These are phyloP conservation scores for Rauvolfia tetraphylla DNA, from an alignment of 257 asterid species.

Conservation along the genomic window DNA sequence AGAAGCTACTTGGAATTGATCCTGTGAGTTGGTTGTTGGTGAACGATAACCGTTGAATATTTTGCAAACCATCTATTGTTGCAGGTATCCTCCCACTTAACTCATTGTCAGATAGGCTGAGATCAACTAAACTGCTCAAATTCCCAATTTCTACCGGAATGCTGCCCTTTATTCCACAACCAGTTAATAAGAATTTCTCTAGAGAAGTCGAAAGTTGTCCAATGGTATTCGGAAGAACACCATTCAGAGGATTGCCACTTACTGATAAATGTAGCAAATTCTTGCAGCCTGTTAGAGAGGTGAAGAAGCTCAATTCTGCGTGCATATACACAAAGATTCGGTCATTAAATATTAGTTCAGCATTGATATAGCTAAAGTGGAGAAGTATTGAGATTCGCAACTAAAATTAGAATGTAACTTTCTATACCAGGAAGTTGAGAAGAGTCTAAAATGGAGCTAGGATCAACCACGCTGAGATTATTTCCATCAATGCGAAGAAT, in stretches of 20 bases:
- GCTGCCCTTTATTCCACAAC: background rate
- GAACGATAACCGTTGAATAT: background rate
- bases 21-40: background rate
- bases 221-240: background rate
- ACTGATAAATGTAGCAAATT: background rate
- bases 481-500: background rate
- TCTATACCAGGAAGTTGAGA: background rate
- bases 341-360: background rate
- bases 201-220: background rate
- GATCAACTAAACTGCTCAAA: background rate
- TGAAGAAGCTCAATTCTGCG: background rate
- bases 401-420: background rate
- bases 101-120: background rate
- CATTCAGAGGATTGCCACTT: background rate
- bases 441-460: background rate
- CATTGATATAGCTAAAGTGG: background rate
- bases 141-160: background rate
- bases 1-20: background rate
- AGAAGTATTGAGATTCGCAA: background rate
- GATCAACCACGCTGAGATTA: background rate
- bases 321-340: background rate
- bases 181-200: background rate
- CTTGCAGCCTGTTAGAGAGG: background rate
- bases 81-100: background rate
- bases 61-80: background rate